A percentile compares a stretch with the other conserved stretches of the same genome.
These are phyloP conservation scores for Tagetes patula DNA, from an alignment of 129 eudicot genomes.

Conservation along the genomic window DNA sequence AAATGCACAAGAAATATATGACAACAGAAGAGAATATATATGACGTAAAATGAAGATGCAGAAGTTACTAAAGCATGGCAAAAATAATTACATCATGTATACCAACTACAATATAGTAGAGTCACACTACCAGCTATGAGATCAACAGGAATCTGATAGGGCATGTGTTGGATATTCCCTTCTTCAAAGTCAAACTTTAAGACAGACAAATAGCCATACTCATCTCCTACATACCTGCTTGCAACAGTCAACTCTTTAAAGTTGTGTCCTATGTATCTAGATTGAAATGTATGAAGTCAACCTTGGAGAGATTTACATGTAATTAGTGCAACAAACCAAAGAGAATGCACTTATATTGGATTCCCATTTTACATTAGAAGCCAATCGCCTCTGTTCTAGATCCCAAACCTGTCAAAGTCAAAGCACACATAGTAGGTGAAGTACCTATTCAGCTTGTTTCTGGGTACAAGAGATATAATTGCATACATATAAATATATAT, in stretches of 20 bases:
- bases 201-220: slow-evolving; percentile 77
- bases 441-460: slow-evolving; percentile 12
- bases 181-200: slow-evolving; percentile 69
- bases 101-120: slow-evolving; percentile 24
- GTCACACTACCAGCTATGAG: slow-evolving; percentile 71
- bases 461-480: slow-evolving; percentile 27
- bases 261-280: slow-evolving; percentile 10
- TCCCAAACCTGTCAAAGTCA: slow-evolving; percentile 77
- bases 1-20: slow-evolving; percentile 15
- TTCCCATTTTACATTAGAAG: slow-evolving; percentile 72
- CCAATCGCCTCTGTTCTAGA: slow-evolving; percentile 62
- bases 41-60: slow-evolving; percentile 8
- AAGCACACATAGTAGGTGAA: slow-evolving; percentile 18
- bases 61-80: slow-evolving; percentile 17
- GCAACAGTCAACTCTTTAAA: slow-evolving; percentile 11
- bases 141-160: slow-evolving; percentile 72
- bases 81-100: slow-evolving; percentile 15
- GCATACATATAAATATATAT: background rate
- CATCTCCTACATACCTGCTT: slow-evolving; percentile 86
- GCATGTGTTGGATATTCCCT: slow-evolving; percentile 52
- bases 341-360: slow-evolving; percentile 85
- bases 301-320: slow-evolving; percentile 54
- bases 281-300: slow-evolving; percentile 4
- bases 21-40: slow-evolving; percentile 3
- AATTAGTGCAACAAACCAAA: slow-evolving; percentile 59